Base-by-base conservation (phyloP, 1,284 basidiomycete genomes). In the Sutorius eximius region DNA sequence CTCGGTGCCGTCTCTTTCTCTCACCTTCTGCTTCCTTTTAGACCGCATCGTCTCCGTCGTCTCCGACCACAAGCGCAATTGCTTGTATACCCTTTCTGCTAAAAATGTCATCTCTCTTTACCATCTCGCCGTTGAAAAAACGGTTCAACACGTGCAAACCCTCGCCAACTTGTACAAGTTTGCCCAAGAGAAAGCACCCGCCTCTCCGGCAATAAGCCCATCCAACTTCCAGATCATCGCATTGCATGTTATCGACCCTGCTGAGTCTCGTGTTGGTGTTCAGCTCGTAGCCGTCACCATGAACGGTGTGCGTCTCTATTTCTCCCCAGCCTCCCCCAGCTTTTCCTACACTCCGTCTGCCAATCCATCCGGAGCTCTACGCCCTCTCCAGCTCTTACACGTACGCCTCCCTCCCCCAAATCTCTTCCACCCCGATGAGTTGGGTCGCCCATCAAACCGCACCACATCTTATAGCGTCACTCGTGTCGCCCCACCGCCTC, bases 221-320 rank as follows among this genome's bases (percentile, higher is more conserved):
- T 78, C 86, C 60, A 80, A 76, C 53, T 90, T 91, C 65, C 77
- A 81, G 52, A 80, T 92, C 50, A 74, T 83, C 36, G 75, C 80
- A 13, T 68, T 92, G 42, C 87, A 91, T 64, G 79, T 85, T 29
- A 73, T 92, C 41, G 77, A 82, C 43, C 77, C 78, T 13, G 71
- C 75, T 11, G 87, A 88, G 67, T 85, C 88, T 32, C 85, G 82
- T 24, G 75, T 77, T 29, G 83, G 84, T 27, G 74, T 86, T 13
- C 89, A 92, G 56, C 78, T 97, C 12, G 77, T 96, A 49, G 93
- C 89, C 1, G 75, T 95, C 48, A 91, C 93, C 18, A 77, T 78
- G 18, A 93, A 87, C 54, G 91, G 89, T 12, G 82, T 89, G 4
- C 83, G 92, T 48, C 75, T 95, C 6, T 95, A 90, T 73, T 93